These are phyloP conservation scores for Penicillium sp. DNA, from an alignment of 2,329 filamentous ascomycete species.

Conservation along the genomic window DNA sequence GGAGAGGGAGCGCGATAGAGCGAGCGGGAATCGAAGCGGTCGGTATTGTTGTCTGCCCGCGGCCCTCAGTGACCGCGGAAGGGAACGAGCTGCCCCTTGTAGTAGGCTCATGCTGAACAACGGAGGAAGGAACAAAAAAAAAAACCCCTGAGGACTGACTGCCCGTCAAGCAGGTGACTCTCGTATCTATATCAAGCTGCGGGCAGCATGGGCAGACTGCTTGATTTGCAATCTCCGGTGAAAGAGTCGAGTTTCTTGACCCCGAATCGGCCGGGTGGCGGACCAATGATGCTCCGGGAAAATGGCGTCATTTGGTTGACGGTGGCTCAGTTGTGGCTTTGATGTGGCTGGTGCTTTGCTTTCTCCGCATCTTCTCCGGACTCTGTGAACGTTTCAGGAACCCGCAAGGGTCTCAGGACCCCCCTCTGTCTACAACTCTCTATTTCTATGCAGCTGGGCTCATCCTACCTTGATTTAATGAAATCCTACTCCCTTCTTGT, in stretches of 20 bases:
- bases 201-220: neutral
- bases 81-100: conserved; percentile 25
- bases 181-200: neutral
- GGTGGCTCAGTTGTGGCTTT: neutral
- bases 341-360: neutral
- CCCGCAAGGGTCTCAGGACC: neutral
- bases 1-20: conserved; percentile 27
- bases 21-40: conserved; percentile 27
- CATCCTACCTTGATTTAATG: no score
- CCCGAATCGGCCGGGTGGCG: neutral
- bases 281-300: neutral
- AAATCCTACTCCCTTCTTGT: no score
- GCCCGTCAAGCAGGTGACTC: neutral
- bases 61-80: conserved; percentile 25
- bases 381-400: neutral
- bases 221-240: neutral
- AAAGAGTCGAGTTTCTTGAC: neutral
- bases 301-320: neutral
- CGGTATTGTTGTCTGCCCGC: conserved; percentile 23
- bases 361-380: neutral
- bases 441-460: no score
- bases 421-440: neutral
- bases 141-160: neutral
- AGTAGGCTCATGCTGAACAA: conserved; percentile 27
- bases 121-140: no score